Evolutionary conservation across 148 eudicot genomes (phyloP), one percentile per base, ranked within the genome.

Genomic region (Rhododendron kiyosumense): DNA sequence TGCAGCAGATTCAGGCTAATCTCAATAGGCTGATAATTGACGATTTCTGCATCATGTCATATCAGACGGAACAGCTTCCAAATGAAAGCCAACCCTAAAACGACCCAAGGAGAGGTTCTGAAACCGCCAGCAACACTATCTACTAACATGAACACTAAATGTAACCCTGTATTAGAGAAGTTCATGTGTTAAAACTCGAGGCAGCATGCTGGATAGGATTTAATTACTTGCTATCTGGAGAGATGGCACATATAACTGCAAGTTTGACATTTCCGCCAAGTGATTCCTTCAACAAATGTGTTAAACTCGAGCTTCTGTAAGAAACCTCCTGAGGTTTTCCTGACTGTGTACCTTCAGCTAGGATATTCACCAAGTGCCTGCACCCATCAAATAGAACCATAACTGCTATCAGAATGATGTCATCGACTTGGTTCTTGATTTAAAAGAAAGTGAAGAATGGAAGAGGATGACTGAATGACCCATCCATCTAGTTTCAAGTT

Each of bases 221-320:
- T 13, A 81, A 20, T 38, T 94, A 96, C 98, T 91, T 94, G 91
- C 90, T 83, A 83, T 93, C 96, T 75, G 98, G 91, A 86, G 94
- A 91, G 88, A 96, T 89, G 86, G 90, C 90, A 86, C 98, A 94
- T 87, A 96, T 93, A 87, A 94, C 91, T 81, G 95, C 90, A 81
- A 94, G 94, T 87, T 96, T 96, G 57, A 96, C 92, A 86, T 96
- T 96, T 84, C 98, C 98, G 80, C 98, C 98, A 75, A 96, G 95
- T 86, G 98, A 92, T 88, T 96, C 96, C 83, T 89, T 94, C 81
- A 96, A 90, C 59, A 96, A 81, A 85, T 94, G 94, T 48, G 98
- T 96, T 88, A 96, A 89, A 87, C 90, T 89, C 57, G 98, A 96
- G 89, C 87, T 90, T 85, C 88, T 90, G 46, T 94, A 93, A 86